Evolutionary conservation across 176 grass and related monocot genomes (phyloP).

Genomic region (Saccharum officinarum): DNA sequence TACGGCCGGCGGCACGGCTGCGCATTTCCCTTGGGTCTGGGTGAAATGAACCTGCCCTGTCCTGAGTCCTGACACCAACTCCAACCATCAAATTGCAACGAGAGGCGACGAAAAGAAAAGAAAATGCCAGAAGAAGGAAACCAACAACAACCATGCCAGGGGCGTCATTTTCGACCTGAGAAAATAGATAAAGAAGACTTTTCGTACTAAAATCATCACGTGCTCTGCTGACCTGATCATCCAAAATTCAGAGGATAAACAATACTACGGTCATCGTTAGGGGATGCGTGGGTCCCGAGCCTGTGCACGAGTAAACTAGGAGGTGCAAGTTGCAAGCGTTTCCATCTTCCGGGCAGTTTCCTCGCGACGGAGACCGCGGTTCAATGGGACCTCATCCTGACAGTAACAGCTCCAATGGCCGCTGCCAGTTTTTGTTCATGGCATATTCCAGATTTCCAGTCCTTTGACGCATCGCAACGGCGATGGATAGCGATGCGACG

Average conservation of each 20-base stretch:
- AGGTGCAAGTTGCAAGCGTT: not conserved
- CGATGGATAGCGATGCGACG: not conserved
- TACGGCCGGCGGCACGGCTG: not conserved
- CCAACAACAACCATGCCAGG: not conserved
- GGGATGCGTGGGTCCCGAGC: not conserved
- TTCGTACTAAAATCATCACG: constrained; percentile 22
- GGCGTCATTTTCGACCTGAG: constrained; percentile 3
- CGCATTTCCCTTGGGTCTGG: not conserved
- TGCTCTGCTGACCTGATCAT: constrained; percentile 49
- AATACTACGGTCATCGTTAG: not conserved
- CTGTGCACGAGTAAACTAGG: not conserved
- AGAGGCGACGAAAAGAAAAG: not conserved
- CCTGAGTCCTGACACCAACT: not conserved
- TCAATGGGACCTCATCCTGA: not conserved
- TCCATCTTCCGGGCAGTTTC: constrained; percentile 37
- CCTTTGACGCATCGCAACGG: not conserved
- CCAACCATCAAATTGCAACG: not conserved
- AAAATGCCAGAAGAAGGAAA: not conserved
- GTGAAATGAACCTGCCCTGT: constrained; percentile 18
- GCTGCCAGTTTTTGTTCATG: not conserved
- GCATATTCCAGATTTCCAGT: not conserved
- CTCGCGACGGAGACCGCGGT: constrained; percentile 12
- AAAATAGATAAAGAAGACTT: not conserved
- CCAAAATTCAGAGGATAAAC: not conserved
- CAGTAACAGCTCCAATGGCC: not conserved